These are phyloP conservation scores for Diaporthe sp. DNA, from an alignment of 2,329 filamentous ascomycete species.

Conservation along the genomic window DNA sequence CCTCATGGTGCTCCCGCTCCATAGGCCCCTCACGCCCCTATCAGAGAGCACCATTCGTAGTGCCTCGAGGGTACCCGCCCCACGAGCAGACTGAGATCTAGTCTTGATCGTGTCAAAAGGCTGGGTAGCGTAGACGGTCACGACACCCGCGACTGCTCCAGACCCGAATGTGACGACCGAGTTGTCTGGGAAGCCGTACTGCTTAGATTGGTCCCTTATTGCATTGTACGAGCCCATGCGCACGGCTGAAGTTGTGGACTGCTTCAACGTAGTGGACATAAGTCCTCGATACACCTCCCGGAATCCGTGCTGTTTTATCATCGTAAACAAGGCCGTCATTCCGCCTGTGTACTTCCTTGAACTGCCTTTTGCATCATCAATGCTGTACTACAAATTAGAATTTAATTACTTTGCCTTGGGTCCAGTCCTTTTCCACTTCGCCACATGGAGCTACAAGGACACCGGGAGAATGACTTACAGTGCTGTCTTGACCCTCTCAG, in stretches of 20 bases:
- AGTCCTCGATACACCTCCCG: conserved; percentile 47
- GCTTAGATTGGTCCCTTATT: conserved; percentile 51
- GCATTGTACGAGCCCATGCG: conserved; percentile 64
- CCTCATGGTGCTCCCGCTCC: conserved; percentile 78
- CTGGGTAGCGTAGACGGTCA: conserved; percentile 71
- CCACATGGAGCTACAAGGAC: background rate
- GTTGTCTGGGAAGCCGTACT: conserved; percentile 41
- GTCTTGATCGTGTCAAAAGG: conserved; percentile 76
- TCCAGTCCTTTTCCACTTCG: background rate
- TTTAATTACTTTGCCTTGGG: background rate
- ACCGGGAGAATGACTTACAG: background rate
- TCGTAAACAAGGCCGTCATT: background rate
- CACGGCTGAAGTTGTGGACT: conserved; percentile 60
- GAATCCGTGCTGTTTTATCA: background rate
- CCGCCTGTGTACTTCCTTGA: background rate
- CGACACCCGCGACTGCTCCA: conserved; percentile 66
- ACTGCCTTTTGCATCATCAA: background rate
- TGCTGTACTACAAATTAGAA: background rate
- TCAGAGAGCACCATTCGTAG: conserved; percentile 66
- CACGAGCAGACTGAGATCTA: conserved; percentile 69
- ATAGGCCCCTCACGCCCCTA: conserved; percentile 71
- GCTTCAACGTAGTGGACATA: conserved; percentile 60
- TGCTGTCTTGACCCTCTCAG: conserved; percentile 3
- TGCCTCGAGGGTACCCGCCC: conserved; percentile 69
- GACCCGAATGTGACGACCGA: background rate